Base-by-base conservation (phyloP, 495 filamentous ascomycete species). In the Aspergillus steynii region DNA sequence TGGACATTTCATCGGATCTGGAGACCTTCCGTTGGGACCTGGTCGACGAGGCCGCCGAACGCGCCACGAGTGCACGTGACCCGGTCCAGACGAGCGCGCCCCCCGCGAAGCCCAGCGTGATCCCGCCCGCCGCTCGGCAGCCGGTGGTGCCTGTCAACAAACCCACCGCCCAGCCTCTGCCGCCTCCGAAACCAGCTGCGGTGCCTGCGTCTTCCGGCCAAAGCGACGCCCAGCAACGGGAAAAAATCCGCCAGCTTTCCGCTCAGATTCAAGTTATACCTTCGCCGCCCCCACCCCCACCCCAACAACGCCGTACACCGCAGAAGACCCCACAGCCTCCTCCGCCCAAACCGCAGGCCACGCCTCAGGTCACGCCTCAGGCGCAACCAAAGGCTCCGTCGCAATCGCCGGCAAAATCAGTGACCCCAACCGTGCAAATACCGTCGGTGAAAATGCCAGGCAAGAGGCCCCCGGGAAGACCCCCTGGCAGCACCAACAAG, bases 21-120 rank as follows among this genome's bases (percentile, higher is more conserved):
- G 69, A 70, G n/a, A 90, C 86, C 0, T 75, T 92, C 27, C 72
- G 80, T 32, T 92, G 89, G 89, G 88, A 90, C 70, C 52, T 88
- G 15, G 76, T 91, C 2, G 88, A 91, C 68, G 51, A 42, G 9
- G 5, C 61, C 5, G 14, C n/a, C 12, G 31, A 59, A n/a, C 56
- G 56, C 20, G 46, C 14, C 1, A 42, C 50, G 12, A 46, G 50
- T 15, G 27, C 63, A 65, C 68, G 64, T 66, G 66, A 62, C 27
- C 31, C 51, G 6, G 29, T 25, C 27, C 26, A 25, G 14, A 28
- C 42, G 10, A 20, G 26, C 12, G 4, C 6, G 52, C 29, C 56
- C 28, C 53, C 61, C 15, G 56, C 55, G 2, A 20, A 20, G 20
- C 20, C 20, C 20, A 20, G 20, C 20, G 20, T 37, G 37, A 10